Conservation (phyloP, 768 basidiomycete genomes). For the Russula vinacea region DNA sequence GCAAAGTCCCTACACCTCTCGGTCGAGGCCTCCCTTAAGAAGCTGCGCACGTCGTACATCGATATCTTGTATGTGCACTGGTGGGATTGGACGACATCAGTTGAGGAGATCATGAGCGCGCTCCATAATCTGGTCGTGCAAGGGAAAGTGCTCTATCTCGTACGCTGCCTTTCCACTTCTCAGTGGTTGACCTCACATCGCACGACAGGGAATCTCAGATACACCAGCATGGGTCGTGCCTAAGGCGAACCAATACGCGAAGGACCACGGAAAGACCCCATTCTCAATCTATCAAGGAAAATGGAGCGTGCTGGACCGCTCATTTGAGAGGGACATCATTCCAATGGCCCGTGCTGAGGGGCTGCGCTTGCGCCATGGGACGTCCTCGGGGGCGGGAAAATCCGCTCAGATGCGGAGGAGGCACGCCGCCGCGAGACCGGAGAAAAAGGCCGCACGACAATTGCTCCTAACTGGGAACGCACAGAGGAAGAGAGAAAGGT, state of each 20-base stretch:
- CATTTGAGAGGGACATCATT: constrained; percentile 40
- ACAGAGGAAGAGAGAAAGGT: constrained; percentile 26
- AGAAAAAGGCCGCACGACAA: constrained; percentile 38
- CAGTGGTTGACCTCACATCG: background rate
- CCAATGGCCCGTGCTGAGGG: constrained; percentile 38
- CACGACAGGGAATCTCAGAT: constrained; percentile 30
- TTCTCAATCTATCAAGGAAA: constrained; percentile 45
- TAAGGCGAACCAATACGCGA: constrained; percentile 41
- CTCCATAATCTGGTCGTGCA: constrained; percentile 42
- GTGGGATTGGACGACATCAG: constrained; percentile 47
- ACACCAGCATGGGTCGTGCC: constrained; percentile 42
- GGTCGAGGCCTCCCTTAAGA: constrained; percentile 42
- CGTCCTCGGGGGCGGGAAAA: constrained; percentile 42
- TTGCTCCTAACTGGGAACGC: constrained; percentile 20
- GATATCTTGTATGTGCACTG: constrained; percentile 57
- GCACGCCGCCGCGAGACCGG: constrained; percentile 34
- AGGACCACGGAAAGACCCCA: constrained; percentile 40
- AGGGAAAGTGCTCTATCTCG: constrained; percentile 46
- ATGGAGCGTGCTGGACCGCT: constrained; percentile 37
- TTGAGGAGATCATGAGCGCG: constrained; percentile 24
- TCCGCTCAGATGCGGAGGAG: constrained; percentile 43
- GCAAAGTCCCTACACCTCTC: constrained; percentile 38
- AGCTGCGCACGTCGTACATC: constrained; percentile 54
- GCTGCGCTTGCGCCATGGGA: constrained; percentile 44
- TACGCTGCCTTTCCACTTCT: constrained; percentile 5